Evolutionary conservation across 2,329 filamentous ascomycete species (phyloP).

Genomic region (Sporothrix variecibatus): DNA sequence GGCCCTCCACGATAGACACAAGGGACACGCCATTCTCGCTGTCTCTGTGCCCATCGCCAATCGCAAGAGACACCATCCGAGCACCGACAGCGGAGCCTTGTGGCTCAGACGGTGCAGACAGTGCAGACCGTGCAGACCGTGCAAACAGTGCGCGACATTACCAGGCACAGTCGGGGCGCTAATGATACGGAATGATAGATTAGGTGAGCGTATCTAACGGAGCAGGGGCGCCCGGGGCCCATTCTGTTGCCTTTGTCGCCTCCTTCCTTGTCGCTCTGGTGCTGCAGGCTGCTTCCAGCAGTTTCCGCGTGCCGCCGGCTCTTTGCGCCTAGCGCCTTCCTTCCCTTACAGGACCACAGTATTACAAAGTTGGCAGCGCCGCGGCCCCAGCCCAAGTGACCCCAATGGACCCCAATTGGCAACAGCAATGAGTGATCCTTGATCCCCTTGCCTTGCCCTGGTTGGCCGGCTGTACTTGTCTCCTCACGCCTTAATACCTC

Average conservation of each 20-base stretch:
- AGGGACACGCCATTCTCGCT: slow-evolving; percentile 12
- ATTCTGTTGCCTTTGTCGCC: neutral
- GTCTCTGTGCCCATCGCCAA: slow-evolving; percentile 15
- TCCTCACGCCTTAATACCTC: neutral
- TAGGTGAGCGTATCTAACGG: neutral
- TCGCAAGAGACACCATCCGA: neutral
- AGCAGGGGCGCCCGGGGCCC: neutral
- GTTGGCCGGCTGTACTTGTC: neutral
- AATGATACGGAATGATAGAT: slow-evolving; percentile 10
- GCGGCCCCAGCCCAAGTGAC: neutral
- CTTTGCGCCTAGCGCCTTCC: slow-evolving; percentile 11
- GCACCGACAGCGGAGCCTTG: slow-evolving; percentile 24
- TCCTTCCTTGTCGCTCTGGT: neutral
- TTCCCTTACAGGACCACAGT: neutral
- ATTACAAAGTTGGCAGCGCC: neutral
- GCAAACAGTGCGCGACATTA: neutral
- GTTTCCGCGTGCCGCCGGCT: slow-evolving; percentile 21
- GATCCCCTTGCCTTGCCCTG: slow-evolving; percentile 3
- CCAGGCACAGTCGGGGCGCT: neutral
- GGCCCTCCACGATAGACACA: neutral
- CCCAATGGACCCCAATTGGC: slow-evolving; percentile 2
- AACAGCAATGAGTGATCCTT: neutral
- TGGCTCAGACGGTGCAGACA: slow-evolving; percentile 5
- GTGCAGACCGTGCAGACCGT: too few relatives aligned
- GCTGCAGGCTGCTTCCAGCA: slow-evolving; percentile 18